A percentile compares a stretch with the other conserved stretches of the same genome.
These are phyloP conservation scores for Boletus vinaceobasis DNA, from an alignment of 768 basidiomycete genomes.

Conservation along the genomic window DNA sequence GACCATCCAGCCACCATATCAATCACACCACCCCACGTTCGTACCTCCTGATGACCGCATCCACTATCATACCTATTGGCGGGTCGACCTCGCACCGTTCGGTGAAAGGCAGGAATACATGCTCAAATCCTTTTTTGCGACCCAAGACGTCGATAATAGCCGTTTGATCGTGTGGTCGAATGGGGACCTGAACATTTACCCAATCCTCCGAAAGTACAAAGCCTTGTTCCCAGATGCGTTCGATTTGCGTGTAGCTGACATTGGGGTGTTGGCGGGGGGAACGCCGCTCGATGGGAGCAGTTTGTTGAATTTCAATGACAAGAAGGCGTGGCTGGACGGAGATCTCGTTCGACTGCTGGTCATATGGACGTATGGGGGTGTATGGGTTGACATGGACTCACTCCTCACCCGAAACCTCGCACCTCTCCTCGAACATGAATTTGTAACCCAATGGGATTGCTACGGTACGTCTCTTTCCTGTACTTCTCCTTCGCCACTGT, in stretches of 20 bases:
- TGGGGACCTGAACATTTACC: constrained; percentile 58
- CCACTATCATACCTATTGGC: constrained; percentile 92
- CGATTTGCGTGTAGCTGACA: constrained; percentile 65
- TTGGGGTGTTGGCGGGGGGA: constrained; percentile 60
- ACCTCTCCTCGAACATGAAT: constrained; percentile 90
- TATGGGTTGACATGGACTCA: constrained; percentile 98
- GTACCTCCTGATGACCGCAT: constrained; percentile 42
- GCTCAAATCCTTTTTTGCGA: constrained; percentile 91
- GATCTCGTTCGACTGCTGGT: constrained; percentile 87
- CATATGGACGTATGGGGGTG: constrained; percentile 86
- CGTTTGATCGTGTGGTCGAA: constrained; percentile 91
- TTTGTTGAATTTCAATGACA: constrained; percentile 60
- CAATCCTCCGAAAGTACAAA: constrained; percentile 59
- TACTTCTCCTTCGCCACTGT: background rate
- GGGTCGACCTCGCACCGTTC: constrained; percentile 81
- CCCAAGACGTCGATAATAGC: constrained; percentile 65
- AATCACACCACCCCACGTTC: constrained; percentile 1
- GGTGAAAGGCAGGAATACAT: constrained; percentile 83
- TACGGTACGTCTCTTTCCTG: constrained; percentile 58
- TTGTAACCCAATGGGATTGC: constrained; percentile 98
- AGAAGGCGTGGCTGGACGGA: constrained; percentile 91
- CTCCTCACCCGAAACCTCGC: constrained; percentile 83
- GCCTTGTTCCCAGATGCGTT: constrained; percentile 66
- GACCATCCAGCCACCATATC: constrained; percentile 52
- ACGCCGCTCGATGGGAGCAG: constrained; percentile 72